Evolutionary conservation across 352 stramenopile genomes (phyloP).

Genomic region (Phytophthora chlamydospora): DNA sequence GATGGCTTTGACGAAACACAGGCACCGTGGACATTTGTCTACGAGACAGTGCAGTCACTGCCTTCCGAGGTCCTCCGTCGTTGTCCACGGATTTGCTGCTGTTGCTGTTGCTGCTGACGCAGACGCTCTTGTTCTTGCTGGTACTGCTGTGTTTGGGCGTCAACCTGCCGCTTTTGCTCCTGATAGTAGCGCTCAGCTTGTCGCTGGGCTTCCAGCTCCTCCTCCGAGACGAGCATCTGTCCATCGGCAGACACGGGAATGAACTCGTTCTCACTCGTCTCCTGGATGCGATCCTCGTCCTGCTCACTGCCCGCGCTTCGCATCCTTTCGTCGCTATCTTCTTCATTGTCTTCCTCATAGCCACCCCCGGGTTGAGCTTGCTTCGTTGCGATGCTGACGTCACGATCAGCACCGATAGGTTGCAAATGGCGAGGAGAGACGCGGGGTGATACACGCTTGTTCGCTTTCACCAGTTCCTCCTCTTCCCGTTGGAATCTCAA

Average conservation of each 20-base stretch:
- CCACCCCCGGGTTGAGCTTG: neutral
- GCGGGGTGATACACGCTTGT: constrained; percentile 25
- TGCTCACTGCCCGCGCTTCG: constrained; percentile 26
- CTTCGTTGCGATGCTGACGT: constrained; percentile 7
- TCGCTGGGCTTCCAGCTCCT: constrained; percentile 73
- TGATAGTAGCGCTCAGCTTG: constrained; percentile 75
- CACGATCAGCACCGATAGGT: constrained; percentile 12
- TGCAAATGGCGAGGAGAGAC: constrained; percentile 26
- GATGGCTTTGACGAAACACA: neutral
- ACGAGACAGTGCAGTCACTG: constrained; percentile 61
- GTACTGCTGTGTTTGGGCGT: constrained; percentile 44
- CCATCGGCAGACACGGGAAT: constrained; percentile 52
- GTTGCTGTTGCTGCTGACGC: constrained; percentile 36
- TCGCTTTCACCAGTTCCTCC: constrained; percentile 44
- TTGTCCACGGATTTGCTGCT: constrained; percentile 30
- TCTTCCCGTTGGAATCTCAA: constrained; percentile 83
- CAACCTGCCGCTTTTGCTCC: constrained; percentile 64
- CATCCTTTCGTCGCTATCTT: constrained; percentile 2
- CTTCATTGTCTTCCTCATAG: constrained; percentile 5
- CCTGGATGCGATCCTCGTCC: constrained; percentile 9
- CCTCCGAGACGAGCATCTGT: constrained; percentile 62
- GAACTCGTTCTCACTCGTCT: constrained; percentile 44
- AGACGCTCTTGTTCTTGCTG: constrained; percentile 42
- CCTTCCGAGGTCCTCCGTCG: constrained; percentile 22
- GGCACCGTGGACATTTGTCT: constrained; percentile 14